A percentile compares a stretch with the other conserved stretches of the same genome.
These are phyloP conservation scores for Sphagnurus paluster DNA, from an alignment of 1,284 basidiomycete species.

Conservation along the genomic window DNA sequence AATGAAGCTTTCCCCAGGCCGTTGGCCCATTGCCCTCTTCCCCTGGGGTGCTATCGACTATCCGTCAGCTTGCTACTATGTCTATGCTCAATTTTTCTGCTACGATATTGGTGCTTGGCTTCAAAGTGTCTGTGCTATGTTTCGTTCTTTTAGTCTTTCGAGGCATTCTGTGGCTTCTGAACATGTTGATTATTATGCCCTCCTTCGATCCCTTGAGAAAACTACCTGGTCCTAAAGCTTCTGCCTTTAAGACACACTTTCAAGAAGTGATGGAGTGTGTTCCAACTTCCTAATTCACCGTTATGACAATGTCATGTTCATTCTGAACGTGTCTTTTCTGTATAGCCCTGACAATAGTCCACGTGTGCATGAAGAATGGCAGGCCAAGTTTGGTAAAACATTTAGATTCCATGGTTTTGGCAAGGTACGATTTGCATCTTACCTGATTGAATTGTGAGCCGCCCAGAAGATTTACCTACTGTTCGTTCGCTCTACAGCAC, in stretches of 20 bases:
- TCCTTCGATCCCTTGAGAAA: conserved; percentile 45
- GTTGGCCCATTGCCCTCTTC: too few relatives aligned
- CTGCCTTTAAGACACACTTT: conserved; percentile 42
- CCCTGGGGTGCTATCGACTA: too few relatives aligned
- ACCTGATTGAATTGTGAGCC: too few relatives aligned
- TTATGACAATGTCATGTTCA: neutral
- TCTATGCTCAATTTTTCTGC: conserved; percentile 2
- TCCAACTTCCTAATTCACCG: neutral
- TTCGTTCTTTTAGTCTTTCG: conserved; percentile 32
- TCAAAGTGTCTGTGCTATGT: conserved; percentile 30
- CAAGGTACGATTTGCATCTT: conserved; percentile 27
- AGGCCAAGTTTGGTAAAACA: conserved; percentile 43
- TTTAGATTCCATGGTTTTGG: conserved; percentile 55
- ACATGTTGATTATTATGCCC: conserved; percentile 43
- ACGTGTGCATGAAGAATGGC: conserved; percentile 43
- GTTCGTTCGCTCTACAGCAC: conserved; percentile 33
- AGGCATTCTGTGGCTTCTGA: conserved; percentile 39
- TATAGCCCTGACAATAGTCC: conserved; percentile 39
- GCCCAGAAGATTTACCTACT: neutral
- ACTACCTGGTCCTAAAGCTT: conserved; percentile 47
- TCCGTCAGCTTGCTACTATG: neutral
- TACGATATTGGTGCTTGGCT: conserved; percentile 12
- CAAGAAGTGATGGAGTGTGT: conserved; percentile 43
- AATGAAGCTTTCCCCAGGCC: too few relatives aligned
- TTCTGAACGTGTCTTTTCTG: conserved; percentile 1